Evolutionary conservation across 208 protist genomes (phyloP), one percentile per base, ranked within the genome.

Genomic region (Wallacemonas sp.): DNA sequence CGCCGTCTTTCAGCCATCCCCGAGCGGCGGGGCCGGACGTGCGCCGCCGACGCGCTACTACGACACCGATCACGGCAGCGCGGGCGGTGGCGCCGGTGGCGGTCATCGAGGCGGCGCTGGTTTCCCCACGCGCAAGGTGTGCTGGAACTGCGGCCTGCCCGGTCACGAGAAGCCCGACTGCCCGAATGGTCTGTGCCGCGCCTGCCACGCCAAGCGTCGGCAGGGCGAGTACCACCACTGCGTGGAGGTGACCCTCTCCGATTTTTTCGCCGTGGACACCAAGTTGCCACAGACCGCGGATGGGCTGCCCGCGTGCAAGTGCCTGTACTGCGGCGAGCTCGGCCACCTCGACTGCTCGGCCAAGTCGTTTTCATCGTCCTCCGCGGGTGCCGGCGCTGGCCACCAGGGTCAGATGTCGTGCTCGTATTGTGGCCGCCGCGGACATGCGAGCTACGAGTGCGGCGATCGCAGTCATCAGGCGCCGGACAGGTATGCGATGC

Each of bases 101-200:
- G 38, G 28, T 16, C 41, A 49, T 18, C 72, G 54, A 16, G 48
- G 29, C 18, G 50, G 66, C 29, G 46, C 59, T 20, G 36, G 38
- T 42, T 42, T 61, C 20, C 67, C 66, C 12, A 44, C 71, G 8
- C 76, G 64, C 14, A 89, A 90, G 66, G 81, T 94, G n/a, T 94
- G 88, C 73, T 94, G 88, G 88, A 76, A 77, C 66, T 94, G 88
- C 48, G 88, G 88, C 23, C 79, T 94, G 65, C 54, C 76, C 2
- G 83, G 82, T 0, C 88, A 94, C 45, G 88, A 94, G 65, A 94
- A 94, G 64, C 83, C 88, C 7, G 61, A 82, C n/a, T 94, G 88
- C 76, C 74, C 74, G 14, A 94, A 94, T 69, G 67, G 49, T 38
- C 66, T 94, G 4, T 94, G 88, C 69, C 74, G 73, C 44, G 79